Percentiles rank a stretch among this genome's conserved stretches.
Evolutionary conservation across 768 basidiomycete genomes (phyloP).

Genomic region (Nidularia pulvinata): DNA sequence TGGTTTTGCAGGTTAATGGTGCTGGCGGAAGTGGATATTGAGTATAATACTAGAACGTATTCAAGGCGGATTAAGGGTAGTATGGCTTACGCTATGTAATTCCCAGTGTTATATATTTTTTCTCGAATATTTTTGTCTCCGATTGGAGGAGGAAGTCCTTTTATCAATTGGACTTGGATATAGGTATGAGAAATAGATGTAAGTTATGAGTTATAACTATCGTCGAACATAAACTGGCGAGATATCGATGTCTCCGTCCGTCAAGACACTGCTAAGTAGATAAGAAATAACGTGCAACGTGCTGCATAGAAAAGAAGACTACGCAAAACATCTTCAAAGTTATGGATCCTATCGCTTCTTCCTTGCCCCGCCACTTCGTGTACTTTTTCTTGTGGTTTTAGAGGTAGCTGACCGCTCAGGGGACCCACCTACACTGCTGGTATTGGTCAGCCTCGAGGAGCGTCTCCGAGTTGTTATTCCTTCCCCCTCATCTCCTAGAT

Average conservation of each 20-base stretch:
- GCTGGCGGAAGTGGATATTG: slow-evolving; percentile 8
- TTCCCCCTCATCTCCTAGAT: slow-evolving; percentile 27
- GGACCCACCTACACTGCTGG: slow-evolving; percentile 20
- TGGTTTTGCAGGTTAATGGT: slow-evolving; percentile 20
- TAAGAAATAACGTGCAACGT: too few species aligned
- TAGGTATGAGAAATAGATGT: too few species aligned
- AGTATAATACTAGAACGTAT: background rate
- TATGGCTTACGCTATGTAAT: too few species aligned
- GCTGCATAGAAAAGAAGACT: background rate
- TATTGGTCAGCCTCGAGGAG: slow-evolving; percentile 38
- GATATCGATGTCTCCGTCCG: too few species aligned
- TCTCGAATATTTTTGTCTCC: too few species aligned
- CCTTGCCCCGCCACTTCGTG: slow-evolving; percentile 3
- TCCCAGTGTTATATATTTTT: too few species aligned
- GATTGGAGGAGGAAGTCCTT: too few species aligned
- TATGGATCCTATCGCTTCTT: background rate
- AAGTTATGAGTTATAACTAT: too few species aligned
- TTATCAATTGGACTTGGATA: too few species aligned
- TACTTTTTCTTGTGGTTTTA: slow-evolving; percentile 15
- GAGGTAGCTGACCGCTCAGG: slow-evolving; percentile 15
- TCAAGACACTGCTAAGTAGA: too few species aligned
- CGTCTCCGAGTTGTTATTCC: slow-evolving; percentile 32
- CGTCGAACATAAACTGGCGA: too few species aligned
- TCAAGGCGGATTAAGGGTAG: too few species aligned
- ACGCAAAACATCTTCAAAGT: background rate